Evolutionary conservation across 257 asterid species (phyloP).

Genomic region (Solanum etuberosum): DNA sequence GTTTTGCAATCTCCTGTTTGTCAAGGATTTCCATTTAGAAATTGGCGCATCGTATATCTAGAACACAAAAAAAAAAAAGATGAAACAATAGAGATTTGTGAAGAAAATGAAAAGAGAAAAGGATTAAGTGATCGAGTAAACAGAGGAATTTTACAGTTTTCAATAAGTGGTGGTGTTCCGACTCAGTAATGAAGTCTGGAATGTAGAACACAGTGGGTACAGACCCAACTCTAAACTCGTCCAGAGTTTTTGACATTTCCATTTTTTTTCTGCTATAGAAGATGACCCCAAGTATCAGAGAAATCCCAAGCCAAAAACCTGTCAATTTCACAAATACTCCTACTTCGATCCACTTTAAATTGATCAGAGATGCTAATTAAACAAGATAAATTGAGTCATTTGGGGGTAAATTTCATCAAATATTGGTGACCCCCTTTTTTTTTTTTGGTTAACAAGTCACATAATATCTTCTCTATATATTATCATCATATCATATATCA

Average conservation of each 20-base stretch:
- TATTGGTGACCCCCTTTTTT: too few species aligned
- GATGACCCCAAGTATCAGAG: background rate
- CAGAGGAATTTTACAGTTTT: slow-evolving; percentile 23
- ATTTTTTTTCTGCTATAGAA: background rate
- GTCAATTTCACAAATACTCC: background rate
- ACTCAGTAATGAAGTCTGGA: slow-evolving; percentile 51
- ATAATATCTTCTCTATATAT: too few species aligned
- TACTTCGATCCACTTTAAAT: background rate
- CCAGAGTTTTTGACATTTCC: background rate
- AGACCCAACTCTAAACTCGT: slow-evolving; percentile 39
- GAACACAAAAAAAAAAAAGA: background rate
- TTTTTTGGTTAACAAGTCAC: too few species aligned
- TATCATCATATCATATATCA: too few species aligned
- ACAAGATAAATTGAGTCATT: background rate
- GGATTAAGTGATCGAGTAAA: background rate
- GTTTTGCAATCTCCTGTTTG: slow-evolving; percentile 79
- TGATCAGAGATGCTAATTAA: background rate
- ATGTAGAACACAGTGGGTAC: slow-evolving; percentile 67
- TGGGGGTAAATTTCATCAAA: background rate
- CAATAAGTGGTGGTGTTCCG: slow-evolving; percentile 47
- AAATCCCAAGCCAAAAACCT: background rate
- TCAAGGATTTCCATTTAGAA: slow-evolving; percentile 83
- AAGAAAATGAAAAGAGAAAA: background rate
- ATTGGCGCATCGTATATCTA: slow-evolving; percentile 73
- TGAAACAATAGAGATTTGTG: background rate